phyloP scores from a whole-genome alignment of 495 filamentous ascomycete genomes.

The Aspergillus ellipticus region DNA sequence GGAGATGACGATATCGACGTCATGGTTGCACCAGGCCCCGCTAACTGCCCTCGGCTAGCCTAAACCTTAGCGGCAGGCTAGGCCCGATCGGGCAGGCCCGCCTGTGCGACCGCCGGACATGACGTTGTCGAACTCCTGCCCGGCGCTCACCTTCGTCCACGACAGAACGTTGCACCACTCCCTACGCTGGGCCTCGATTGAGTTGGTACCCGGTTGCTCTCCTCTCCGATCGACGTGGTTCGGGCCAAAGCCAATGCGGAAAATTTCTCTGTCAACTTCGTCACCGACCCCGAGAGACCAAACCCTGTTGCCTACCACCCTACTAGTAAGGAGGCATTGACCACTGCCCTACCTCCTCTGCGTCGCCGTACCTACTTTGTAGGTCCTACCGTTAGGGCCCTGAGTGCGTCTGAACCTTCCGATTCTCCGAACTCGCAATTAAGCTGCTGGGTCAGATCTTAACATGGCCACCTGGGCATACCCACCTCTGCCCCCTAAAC shows the following conservation, averaged over 20 bases:
- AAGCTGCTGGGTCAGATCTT: background rate
- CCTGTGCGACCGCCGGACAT: conserved; percentile 21
- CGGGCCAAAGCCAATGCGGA: conserved; percentile 1
- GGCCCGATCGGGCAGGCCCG: conserved; percentile 16
- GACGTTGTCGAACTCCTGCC: conserved; percentile 24
- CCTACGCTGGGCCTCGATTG: conserved; percentile 1
- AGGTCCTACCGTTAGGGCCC: background rate
- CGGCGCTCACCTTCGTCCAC: conserved; percentile 1
- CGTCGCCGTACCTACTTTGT: background rate
- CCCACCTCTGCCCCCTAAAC: conserved; percentile 63
- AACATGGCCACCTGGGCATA: conserved; percentile 74
- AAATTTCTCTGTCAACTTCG: conserved; percentile 2
- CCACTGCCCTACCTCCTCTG: background rate
- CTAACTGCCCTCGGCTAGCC: conserved; percentile 26
- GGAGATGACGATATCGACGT: conserved; percentile 28
- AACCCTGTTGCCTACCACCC: background rate
- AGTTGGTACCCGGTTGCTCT: conserved; percentile 2
- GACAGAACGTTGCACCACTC: conserved; percentile 22
- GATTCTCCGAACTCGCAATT: background rate
- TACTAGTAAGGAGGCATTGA: background rate
- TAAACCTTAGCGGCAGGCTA: conserved; percentile 12
- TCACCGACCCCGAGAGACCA: background rate
- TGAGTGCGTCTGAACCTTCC: background rate
- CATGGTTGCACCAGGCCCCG: conserved; percentile 25
- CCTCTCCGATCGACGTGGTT: conserved; percentile 25